Conservation (phyloP, 1,284 basidiomycete genomes). For the Leccinum angustisporum region DNA sequence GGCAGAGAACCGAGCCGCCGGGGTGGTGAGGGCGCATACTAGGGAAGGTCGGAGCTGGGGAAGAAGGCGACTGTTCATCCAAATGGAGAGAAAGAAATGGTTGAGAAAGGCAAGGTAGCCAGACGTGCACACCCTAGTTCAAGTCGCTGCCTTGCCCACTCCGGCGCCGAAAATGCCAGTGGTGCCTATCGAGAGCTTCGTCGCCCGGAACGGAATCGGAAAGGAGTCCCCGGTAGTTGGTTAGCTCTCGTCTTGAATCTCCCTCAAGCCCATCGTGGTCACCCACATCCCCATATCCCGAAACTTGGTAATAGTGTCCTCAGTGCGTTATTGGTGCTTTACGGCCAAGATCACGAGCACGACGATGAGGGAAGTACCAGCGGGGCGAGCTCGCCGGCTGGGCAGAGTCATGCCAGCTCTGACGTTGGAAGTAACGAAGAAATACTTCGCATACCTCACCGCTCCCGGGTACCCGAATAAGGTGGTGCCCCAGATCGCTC, state of each 20-base stretch:
- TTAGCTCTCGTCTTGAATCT: conserved; percentile 7
- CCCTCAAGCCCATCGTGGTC: conserved; percentile 2
- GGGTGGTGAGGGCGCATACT: conserved; percentile 33
- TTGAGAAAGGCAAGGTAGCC: conserved; percentile 11
- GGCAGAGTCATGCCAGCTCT: conserved; percentile 24
- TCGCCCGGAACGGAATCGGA: conserved; percentile 17
- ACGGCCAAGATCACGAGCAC: conserved; percentile 41
- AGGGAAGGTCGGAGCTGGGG: conserved; percentile 23
- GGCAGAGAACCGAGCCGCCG: conserved; percentile 27
- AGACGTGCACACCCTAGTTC: conserved; percentile 1
- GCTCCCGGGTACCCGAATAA: conserved; percentile 23
- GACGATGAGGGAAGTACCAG: conserved; percentile 30
- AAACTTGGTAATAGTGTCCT: conserved; percentile 47
- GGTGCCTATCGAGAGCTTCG: conserved; percentile 5
- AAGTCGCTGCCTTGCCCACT: conserved; percentile 4
- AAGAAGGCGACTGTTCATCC: background rate
- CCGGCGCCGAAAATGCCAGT: conserved; percentile 11
- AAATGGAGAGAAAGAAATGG: background rate
- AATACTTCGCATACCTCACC: conserved; percentile 18
- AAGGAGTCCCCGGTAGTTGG: conserved; percentile 22
- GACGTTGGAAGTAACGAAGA: conserved; percentile 21
- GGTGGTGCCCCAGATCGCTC: conserved; percentile 2
- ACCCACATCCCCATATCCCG: conserved; percentile 12
- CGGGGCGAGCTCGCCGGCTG: conserved; percentile 32
- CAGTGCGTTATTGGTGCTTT: conserved; percentile 52